These are phyloP conservation scores for Dothidotthia symphoricarpi DNA, from an alignment of 2,329 filamentous ascomycete genomes.

Conservation along the genomic window DNA sequence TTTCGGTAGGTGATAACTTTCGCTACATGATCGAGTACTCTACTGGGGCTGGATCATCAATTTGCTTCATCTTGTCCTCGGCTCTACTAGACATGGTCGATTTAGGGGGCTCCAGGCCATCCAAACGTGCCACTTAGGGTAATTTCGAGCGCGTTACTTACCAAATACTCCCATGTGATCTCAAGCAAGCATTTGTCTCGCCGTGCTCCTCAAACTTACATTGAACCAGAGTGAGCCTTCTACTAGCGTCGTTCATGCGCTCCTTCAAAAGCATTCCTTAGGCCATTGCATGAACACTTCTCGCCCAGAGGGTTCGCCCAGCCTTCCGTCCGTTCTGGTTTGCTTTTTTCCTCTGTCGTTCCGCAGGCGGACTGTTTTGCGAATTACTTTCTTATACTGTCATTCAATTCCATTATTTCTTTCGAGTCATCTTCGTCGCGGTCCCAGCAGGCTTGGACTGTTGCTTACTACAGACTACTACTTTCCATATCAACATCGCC, in stretches of 20 bases:
- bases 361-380: conserved; percentile 41
- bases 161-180: conserved; percentile 30
- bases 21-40: too few relatives aligned
- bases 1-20: too few relatives aligned
- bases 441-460: conserved; percentile 40
- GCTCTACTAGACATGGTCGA: conserved; percentile 15
- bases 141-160: conserved; percentile 8
- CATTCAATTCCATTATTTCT: conserved; percentile 25
- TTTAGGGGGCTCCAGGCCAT: conserved; percentile 18
- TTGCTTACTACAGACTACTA: conserved; percentile 8
- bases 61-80: conserved; percentile 18
- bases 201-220: conserved; percentile 38
- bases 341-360: conserved; percentile 37
- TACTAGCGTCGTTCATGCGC: conserved; percentile 41
- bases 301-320: conserved; percentile 38
- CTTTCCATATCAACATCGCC: conserved; percentile 13
- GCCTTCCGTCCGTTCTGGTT: conserved; percentile 34
- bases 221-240: conserved; percentile 36
- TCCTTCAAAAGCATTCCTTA: conserved; percentile 37
- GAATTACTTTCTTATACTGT: conserved; percentile 36
- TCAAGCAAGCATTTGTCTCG: conserved; percentile 18
- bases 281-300: conserved; percentile 36
- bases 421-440: conserved; percentile 26
- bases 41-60: conserved; percentile 23
- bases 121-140: conserved; percentile 18